Percentiles rank a stretch among this genome's conserved stretches.
Conservation (phyloP, 1,139 yeast species). For the Hansenula anomala region DNA sequence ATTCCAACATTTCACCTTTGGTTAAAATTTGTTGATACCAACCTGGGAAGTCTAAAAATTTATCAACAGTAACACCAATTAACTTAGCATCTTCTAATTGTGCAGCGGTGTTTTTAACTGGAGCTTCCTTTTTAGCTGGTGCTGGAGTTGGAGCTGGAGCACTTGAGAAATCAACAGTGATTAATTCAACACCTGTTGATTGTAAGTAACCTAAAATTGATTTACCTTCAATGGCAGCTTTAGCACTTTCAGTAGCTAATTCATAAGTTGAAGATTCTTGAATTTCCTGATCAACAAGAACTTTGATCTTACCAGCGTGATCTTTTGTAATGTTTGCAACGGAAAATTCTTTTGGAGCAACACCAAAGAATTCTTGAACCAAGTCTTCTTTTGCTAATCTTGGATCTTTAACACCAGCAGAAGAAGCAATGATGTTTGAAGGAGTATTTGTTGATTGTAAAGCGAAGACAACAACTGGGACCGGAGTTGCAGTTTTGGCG, state of each 20-base stretch:
- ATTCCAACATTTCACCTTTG: conserved; percentile 97
- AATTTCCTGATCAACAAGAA: conserved; percentile 60
- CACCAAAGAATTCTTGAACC: conserved; percentile 59
- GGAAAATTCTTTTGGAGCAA: conserved; percentile 62
- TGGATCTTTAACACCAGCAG: conserved; percentile 77
- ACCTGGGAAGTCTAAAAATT: conserved; percentile 84
- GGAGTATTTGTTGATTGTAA: conserved; percentile 70
- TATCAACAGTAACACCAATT: conserved; percentile 94
- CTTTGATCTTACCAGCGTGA: conserved; percentile 58
- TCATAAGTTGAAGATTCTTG: conserved; percentile 41
- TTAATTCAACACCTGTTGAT: conserved; percentile 49
- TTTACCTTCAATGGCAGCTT: conserved; percentile 51
- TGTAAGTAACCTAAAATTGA: conserved; percentile 48
- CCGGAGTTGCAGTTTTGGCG: conserved; percentile 75
- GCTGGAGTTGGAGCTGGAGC: conserved; percentile 30
- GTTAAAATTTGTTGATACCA: conserved; percentile 97
- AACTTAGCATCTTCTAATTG: conserved; percentile 84
- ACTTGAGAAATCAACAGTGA: conserved; percentile 22
- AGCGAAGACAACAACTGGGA: conserved; percentile 80
- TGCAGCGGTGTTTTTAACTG: conserved; percentile 35
- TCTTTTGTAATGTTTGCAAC: conserved; percentile 52
- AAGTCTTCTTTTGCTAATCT: conserved; percentile 83
- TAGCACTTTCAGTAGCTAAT: conserved; percentile 54
- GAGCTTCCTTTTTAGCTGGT: conserved; percentile 24
- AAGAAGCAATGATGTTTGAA: conserved; percentile 54